Base-by-base conservation (phyloP, 2,329 filamentous ascomycete genomes). In the Mariannaea elegans region DNA sequence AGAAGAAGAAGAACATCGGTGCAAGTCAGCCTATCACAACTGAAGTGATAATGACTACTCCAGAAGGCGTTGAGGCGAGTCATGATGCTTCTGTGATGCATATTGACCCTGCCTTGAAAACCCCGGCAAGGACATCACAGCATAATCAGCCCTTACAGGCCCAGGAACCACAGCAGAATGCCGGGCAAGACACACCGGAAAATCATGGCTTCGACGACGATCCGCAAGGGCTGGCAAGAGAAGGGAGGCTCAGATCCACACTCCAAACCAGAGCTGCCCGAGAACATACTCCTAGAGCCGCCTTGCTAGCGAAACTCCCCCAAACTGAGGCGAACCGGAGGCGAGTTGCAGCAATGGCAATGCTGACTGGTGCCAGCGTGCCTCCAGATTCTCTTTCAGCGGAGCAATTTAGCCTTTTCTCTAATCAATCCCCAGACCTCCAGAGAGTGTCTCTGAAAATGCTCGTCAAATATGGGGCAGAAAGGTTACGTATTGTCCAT, bases 391-490 rank as follows among this genome's bases (percentile, higher is more conserved):
- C 83, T 0, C 73, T 87, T 9, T 84, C 82, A 0, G 62, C 72
- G 4, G 84, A 87, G 44, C 85, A 87, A 66, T 85, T 87, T 61
- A 81, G 76, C 64, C 87, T 87, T 14, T 86, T 88, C 64, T 78
- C 84, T 8, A 87, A 88, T 54, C 85, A 88, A 71, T 81, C 84
- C 1, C 84, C 84, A 0, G 78, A 81, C 3, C 71, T 87, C 6
- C 85, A 87, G 63, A 74, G 76, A 51, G 79, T 84, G 52, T 87
- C 85, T 1, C 72, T 88, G 13, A 78, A 76, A 1, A 84, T 88
- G 84, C 76, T 87, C 10, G 78, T 80, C 1, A 81, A 80, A 65
- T 87, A 87, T 55, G 85, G 85, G 18, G 84, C 85, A 7, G 84
- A 87, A 67, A 76, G 81, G 13, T 72, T 88, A 21, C 78, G 82